Percentiles rank a stretch among this genome's conserved stretches.
Conservation (phyloP, 2,329 filamentous ascomycete species). For the Colletotrichum sp. region DNA sequence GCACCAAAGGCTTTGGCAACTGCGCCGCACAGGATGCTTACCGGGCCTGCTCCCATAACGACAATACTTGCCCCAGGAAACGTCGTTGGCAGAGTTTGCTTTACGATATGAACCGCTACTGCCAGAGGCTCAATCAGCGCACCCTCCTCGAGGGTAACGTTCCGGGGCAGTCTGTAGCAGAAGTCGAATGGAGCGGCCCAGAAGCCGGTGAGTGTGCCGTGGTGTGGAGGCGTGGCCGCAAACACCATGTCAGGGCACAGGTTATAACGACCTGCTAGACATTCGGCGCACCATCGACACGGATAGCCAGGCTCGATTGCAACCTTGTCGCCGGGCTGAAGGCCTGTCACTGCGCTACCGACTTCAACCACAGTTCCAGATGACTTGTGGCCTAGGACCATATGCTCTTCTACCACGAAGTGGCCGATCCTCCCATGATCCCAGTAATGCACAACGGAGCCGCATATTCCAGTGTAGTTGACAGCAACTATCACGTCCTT, state of each 20-base stretch:
- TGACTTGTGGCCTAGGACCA: conserved; percentile 76
- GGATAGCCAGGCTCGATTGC: conserved; percentile 90
- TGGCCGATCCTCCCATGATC: conserved; percentile 84
- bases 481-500: conserved; percentile 83
- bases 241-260: conserved; percentile 88
- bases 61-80: conserved; percentile 76
- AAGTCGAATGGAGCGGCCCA: conserved; percentile 86
- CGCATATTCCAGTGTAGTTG: conserved; percentile 88
- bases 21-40: conserved; percentile 85
- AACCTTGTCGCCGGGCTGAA: conserved; percentile 79
- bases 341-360: conserved; percentile 65
- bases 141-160: conserved; percentile 81
- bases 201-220: conserved; percentile 89
- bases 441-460: conserved; percentile 90
- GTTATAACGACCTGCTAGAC: conserved; percentile 86
- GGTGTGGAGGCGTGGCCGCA: conserved; percentile 88
- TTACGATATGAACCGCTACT: conserved; percentile 84
- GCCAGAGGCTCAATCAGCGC: conserved; percentile 89
- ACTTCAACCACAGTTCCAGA: conserved; percentile 78
- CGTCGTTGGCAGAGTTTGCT: conserved; percentile 69
- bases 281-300: conserved; percentile 79
- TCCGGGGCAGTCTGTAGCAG: conserved; percentile 86
- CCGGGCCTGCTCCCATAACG: conserved; percentile 86
- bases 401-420: conserved; percentile 81
- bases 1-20: conserved; percentile 89